Percentiles rank a stretch among this genome's conserved stretches.
phyloP scores from a whole-genome alignment of 2,329 filamentous ascomycete species.

The Aspergillus novoparasiticus region DNA sequence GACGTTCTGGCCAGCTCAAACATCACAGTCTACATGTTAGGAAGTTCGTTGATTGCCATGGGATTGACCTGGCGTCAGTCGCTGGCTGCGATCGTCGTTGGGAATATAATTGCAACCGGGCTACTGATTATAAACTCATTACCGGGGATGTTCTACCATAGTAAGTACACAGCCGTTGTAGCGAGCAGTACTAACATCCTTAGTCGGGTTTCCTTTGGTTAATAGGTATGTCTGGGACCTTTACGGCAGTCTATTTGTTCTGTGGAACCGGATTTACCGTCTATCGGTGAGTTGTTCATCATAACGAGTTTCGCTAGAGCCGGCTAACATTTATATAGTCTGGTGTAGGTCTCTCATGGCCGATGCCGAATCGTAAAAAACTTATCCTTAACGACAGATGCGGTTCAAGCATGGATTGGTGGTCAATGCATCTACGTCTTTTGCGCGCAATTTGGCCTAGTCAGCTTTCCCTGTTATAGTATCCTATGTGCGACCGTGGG shows the following conservation, averaged over 20 bases:
- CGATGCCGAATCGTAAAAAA: background rate
- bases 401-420: constrained; percentile 52
- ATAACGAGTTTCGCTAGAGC: too few relatives aligned
- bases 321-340: background rate
- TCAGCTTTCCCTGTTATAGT: constrained; percentile 26
- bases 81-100: constrained; percentile 13
- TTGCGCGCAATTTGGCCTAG: background rate
- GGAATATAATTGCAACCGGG: constrained; percentile 41
- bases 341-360: background rate
- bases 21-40: constrained; percentile 36
- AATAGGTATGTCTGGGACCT: constrained; percentile 37
- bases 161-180: constrained; percentile 9
- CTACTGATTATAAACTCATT: constrained; percentile 49
- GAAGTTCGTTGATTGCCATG: constrained; percentile 38
- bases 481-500: constrained; percentile 29
- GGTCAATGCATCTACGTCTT: constrained; percentile 35
- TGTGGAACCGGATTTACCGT: constrained; percentile 29
- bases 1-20: constrained; percentile 53
- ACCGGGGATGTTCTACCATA: constrained; percentile 47
- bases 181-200: background rate
- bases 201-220: constrained; percentile 37
- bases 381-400: constrained; percentile 15
- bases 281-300: constrained; percentile 34
- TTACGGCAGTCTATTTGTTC: constrained; percentile 28
- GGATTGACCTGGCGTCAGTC: constrained; percentile 37